Evolutionary conservation across 495 filamentous ascomycete species (phyloP).

Genomic region (Daldinia childiae): DNA sequence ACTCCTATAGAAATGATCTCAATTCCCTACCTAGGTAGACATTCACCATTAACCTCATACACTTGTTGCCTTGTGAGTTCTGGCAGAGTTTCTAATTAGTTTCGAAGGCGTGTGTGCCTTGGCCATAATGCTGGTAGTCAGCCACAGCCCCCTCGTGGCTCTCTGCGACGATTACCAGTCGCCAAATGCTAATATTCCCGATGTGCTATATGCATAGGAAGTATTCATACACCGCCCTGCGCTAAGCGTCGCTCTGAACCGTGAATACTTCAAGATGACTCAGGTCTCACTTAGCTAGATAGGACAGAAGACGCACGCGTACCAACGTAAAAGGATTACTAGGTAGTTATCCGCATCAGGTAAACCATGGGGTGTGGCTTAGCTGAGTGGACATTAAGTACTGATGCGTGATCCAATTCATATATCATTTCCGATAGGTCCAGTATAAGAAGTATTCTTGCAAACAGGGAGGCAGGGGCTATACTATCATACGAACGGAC

Average conservation of each 20-base stretch:
- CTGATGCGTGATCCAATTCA: not conserved
- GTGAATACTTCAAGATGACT: not conserved
- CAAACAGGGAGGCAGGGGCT: not conserved
- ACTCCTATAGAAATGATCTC: constrained; percentile 20
- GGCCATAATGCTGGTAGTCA: not conserved
- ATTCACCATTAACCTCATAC: constrained; percentile 24
- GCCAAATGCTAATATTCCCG: not conserved
- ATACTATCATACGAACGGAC: not conserved
- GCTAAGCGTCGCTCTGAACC: not conserved
- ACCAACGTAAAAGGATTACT: not conserved
- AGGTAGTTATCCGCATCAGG: not conserved
- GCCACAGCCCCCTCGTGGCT: not conserved
- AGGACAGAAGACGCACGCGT: not conserved
- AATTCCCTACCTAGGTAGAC: constrained; percentile 11
- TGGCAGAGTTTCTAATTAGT: not conserved
- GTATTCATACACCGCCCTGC: not conserved
- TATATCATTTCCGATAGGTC: not conserved
- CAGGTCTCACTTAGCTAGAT: not conserved
- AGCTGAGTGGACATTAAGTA: not conserved
- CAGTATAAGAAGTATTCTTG: not conserved
- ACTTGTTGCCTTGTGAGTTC: constrained; percentile 3
- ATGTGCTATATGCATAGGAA: not conserved
- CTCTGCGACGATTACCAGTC: not conserved
- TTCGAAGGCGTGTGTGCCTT: not conserved
- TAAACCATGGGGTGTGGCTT: not conserved